Percentiles rank a stretch among this genome's conserved stretches.
These are phyloP conservation scores for Pichia sp. DNA, from an alignment of 1,139 yeast genomes.

Conservation along the genomic window DNA sequence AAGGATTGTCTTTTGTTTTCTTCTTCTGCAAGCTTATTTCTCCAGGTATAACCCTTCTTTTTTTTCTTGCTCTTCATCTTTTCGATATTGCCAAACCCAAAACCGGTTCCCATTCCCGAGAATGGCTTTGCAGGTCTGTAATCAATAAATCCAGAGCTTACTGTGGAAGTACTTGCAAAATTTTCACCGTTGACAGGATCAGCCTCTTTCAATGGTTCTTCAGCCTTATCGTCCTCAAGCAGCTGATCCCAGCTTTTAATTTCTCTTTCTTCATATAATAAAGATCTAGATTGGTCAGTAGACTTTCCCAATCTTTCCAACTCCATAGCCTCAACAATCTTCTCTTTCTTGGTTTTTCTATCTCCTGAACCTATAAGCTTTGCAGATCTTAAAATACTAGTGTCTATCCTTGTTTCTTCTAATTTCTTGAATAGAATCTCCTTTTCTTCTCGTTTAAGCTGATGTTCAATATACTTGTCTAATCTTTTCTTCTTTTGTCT, in stretches of 20 bases:
- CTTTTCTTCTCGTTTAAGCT: constrained; percentile 84
- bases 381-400: constrained; percentile 62
- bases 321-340: constrained; percentile 68
- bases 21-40: constrained; percentile 47
- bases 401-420: constrained; percentile 67
- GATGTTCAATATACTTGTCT: constrained; percentile 81
- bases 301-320: constrained; percentile 72
- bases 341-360: constrained; percentile 66
- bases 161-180: constrained; percentile 22
- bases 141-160: constrained; percentile 60
- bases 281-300: constrained; percentile 55
- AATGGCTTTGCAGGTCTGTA: constrained; percentile 53
- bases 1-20: constrained; percentile 36
- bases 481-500: constrained; percentile 70
- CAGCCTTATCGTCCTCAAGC: constrained; percentile 29
- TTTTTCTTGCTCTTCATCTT: constrained; percentile 36
- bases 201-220: constrained; percentile 17
- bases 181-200: constrained; percentile 31
- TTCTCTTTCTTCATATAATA: constrained; percentile 67
- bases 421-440: constrained; percentile 71
- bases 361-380: constrained; percentile 71
- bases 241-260: constrained; percentile 58
- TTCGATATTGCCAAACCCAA: constrained; percentile 60
- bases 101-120: constrained; percentile 56
- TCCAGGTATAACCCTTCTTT: constrained; percentile 52